Evolutionary conservation across 768 basidiomycete genomes (phyloP).

Genomic region (Strobilomyces echinocephalus): DNA sequence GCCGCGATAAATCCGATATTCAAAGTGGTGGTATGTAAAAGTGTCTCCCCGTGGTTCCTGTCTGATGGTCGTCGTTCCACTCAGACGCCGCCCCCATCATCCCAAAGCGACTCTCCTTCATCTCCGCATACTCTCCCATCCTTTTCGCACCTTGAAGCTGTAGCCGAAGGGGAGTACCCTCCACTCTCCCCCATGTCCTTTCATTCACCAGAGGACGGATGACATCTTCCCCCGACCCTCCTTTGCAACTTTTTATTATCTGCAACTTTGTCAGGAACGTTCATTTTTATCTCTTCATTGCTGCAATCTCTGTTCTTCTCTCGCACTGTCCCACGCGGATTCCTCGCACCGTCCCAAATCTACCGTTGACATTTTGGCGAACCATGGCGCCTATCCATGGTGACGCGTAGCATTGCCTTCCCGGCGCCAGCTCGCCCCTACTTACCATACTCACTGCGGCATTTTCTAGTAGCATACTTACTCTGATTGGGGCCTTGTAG

Average conservation of each 20-base stretch:
- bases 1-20: conserved; percentile 82
- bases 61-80: conserved; percentile 7
- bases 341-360: conserved; percentile 9
- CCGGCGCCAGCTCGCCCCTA: conserved; percentile 16
- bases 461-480: conserved; percentile 32
- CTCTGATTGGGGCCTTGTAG: conserved; percentile 26
- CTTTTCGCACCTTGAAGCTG: conserved; percentile 77
- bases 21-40: conserved; percentile 78
- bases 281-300: conserved; percentile 30
- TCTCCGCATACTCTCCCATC: conserved; percentile 60
- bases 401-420: conserved; percentile 18
- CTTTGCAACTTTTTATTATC: conserved; percentile 23
- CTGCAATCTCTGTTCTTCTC: conserved; percentile 25
- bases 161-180: conserved; percentile 71
- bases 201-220: conserved; percentile 46
- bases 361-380: conserved; percentile 17
- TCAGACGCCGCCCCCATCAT: conserved; percentile 52
- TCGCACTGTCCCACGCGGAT: conserved; percentile 27
- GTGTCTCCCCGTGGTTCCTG: neutral
- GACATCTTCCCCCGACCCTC: conserved; percentile 15
- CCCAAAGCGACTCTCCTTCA: conserved; percentile 35
- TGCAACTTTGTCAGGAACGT: conserved; percentile 17
- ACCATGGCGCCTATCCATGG: conserved; percentile 5
- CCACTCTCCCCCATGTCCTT: conserved; percentile 77
- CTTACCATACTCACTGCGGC: conserved; percentile 28